Conservation (phyloP, 345 rosid species). For the Bruguiera parviflora region DNA sequence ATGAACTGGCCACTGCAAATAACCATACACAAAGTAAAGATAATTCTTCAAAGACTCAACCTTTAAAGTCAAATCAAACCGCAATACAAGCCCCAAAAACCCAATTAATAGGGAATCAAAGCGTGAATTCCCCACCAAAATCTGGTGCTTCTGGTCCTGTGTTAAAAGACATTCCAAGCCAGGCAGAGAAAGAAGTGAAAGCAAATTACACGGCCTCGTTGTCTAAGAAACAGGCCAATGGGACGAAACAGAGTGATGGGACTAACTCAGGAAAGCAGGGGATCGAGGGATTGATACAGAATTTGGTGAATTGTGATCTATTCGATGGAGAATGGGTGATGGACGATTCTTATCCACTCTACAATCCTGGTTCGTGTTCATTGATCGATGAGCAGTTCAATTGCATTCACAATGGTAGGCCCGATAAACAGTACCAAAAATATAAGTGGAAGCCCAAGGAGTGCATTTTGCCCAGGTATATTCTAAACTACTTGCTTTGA, state of each 20-base stretch:
- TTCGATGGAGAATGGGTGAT: constrained; percentile 84
- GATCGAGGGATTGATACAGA: constrained; percentile 40
- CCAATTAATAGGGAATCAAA: constrained; percentile 12
- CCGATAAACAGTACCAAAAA: constrained; percentile 69
- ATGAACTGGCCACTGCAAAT: not conserved
- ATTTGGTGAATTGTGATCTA: constrained; percentile 61
- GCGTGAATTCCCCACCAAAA: constrained; percentile 11
- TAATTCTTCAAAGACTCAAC: constrained; percentile 18
- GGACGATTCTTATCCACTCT: constrained; percentile 91
- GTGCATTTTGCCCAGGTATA: constrained; percentile 81
- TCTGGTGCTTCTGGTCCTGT: constrained; percentile 14
- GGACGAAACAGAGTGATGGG: constrained; percentile 34
- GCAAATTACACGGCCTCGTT: constrained; percentile 44
- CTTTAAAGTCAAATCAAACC: constrained; percentile 27
- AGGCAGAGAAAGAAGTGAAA: constrained; percentile 15
- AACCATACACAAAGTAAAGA: constrained; percentile 13
- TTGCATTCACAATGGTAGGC: constrained; percentile 73
- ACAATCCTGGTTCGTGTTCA: constrained; percentile 82
- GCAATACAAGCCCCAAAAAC: constrained; percentile 18
- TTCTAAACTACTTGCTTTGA: not conserved
- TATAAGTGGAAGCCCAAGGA: constrained; percentile 86
- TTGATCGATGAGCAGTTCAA: constrained; percentile 76
- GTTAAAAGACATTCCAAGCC: constrained; percentile 13
- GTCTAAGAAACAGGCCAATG: constrained; percentile 30
- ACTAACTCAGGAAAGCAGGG: constrained; percentile 37